Evolutionary conservation across 2,329 filamentous ascomycete genomes (phyloP).

Genomic region (Ophiostoma sp.): DNA sequence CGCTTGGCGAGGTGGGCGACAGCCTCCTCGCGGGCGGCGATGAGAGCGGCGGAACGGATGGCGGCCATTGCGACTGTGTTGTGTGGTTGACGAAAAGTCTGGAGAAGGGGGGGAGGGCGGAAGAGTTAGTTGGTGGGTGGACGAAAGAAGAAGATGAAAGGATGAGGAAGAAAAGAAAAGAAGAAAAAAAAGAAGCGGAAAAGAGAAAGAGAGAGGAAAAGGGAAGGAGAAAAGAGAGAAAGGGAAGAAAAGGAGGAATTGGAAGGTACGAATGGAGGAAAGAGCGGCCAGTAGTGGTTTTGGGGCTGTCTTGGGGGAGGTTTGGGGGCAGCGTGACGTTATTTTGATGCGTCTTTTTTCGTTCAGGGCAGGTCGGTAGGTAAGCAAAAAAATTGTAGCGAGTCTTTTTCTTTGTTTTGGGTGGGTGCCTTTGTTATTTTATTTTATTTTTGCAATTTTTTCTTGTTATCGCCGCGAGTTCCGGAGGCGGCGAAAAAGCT

Average conservation of each 20-base stretch:
- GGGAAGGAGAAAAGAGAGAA: background rate
- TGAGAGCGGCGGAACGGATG: constrained; percentile 35
- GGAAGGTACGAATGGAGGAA: constrained; percentile 7
- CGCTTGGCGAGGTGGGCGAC: constrained; percentile 51
- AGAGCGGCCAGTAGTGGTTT: background rate
- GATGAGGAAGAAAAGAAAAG: background rate
- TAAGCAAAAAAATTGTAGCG: constrained; percentile 21
- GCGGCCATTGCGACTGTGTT: constrained; percentile 38
- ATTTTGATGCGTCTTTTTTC: constrained; percentile 20
- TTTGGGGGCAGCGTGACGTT: constrained; percentile 17
- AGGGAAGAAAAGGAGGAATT: constrained; percentile 13
- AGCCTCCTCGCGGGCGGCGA: constrained; percentile 37
- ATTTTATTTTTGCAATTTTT: constrained; percentile 21
- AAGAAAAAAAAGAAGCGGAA: background rate
- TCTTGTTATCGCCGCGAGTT: constrained; percentile 31
- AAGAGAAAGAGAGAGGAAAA: background rate
- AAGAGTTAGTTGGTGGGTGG: constrained; percentile 23
- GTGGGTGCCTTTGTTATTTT: constrained; percentile 21
- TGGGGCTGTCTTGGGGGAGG: background rate
- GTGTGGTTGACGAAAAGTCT: constrained; percentile 15
- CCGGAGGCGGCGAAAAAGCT: constrained; percentile 29
- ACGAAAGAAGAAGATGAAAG: constrained; percentile 8
- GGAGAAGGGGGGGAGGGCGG: background rate
- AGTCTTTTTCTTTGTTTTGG: constrained; percentile 27
- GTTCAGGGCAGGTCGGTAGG: constrained; percentile 6